Base-by-base conservation (phyloP, 345 rosid species). In the Cardamine occulta region DNA sequence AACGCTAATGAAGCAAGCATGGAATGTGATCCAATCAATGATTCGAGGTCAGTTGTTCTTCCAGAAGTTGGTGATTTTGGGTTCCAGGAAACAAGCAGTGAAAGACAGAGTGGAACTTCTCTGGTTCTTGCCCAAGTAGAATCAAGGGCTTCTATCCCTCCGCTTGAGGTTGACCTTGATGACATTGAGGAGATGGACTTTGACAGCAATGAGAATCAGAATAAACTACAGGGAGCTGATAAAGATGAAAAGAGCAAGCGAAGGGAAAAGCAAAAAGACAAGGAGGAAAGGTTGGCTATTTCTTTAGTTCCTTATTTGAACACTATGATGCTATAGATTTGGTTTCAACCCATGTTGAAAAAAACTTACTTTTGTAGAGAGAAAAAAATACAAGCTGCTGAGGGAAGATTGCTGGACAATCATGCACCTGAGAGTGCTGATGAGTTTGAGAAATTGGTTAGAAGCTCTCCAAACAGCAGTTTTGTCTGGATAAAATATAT, bases 381-480 rank as follows among this genome's bases (percentile, higher is more conserved):
- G 71, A 80, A 1, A 77, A 87, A 85, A 84, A 92, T 95, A 67
- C 86, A 85, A 81, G 97, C 91, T 81, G 97, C 99, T 23, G 99
- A 95, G 84, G 93, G 83, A 52, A 92, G 97, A 74, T 82, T 87
- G 66, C 83, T 92, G 75, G 96, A 88, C 84, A 85, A 86, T 80
- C 93, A 87, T 76, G 81, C 80, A 63, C 99, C 99, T 44, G 85
- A 82, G 75, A 90, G 84, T 73, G 85, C 92, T 47, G 99, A 95
- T 75, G 97, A 95, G 66, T 92, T 84, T 82, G 99, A 95, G 87
- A 92, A 87, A 83, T 60, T 88, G 78, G 84, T 95, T 76, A 91
- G 93, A 79, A 86, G 86, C 86, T 92, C 97, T 73, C 99, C 99
- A 11, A 90, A 90, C 76, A 92, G 88, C 86, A 95, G 99, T 80